Base-by-base conservation (phyloP, 352 stramenopile species). In the Globisporangium lucens region DNA sequence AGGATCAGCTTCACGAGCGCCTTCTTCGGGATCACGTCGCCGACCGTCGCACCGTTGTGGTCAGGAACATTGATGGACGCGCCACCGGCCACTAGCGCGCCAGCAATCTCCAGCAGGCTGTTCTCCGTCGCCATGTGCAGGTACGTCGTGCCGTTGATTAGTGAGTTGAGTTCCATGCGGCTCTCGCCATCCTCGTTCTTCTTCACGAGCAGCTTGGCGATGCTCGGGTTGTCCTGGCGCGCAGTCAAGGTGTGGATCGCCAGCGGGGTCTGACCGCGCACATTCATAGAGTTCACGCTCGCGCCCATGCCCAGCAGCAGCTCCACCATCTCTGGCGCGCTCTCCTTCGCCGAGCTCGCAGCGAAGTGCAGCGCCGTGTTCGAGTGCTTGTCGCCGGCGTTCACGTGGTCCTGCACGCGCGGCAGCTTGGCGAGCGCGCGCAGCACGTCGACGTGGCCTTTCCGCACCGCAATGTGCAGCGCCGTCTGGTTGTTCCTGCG, bases 301-400 rank as follows among this genome's bases (percentile, higher is more conserved):
- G 87, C 87, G 33, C 85, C 80, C 22, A 90, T 71, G 17, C 76
- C 79, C 1, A 95, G 79, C 43, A 95, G 67, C 20, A 92, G 57
- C 65, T 89, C 82, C 36, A 93, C 85, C 62, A 95, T 80, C 61
- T 91, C 79, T 0, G 80, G 67, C 2, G 82, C 81, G 55, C 73
- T 78, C 4, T 89, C 78, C 20, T 79, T 79, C 3, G 78, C 72
- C 35, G 78, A 87, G 72, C 79, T 90, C 29, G 85, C 87, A 0
- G 87, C 87, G 38, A 95, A 93, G 65, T 95, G 87, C 56, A 95
- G 80, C 67, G 87, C 80, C 53, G 87, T 95, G 74, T 95, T 95
- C 59, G 71, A 70, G 68, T 93, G 85, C 59, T 85, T 81, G 69
- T 95, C 87, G 49, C 85, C 85, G 0, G 83, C 74, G 65, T 93